Conservation (phyloP, 257 asterid genomes). For the Gardenia jasminoides region DNA sequence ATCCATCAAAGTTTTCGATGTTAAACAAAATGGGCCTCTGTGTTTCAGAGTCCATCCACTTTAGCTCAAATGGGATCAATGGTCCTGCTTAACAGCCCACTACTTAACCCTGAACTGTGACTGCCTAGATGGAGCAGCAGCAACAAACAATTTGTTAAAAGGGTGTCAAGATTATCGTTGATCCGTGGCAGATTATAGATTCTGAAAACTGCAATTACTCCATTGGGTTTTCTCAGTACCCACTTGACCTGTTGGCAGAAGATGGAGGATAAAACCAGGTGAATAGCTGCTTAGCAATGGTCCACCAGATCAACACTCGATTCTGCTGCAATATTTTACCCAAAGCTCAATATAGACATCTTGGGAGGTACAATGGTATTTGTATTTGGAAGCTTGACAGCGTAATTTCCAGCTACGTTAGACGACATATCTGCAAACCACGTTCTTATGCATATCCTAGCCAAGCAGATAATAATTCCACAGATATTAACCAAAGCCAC, state of each 20-base stretch:
- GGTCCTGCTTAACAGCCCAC: too few relatives aligned
- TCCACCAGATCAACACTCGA: constrained; percentile 52
- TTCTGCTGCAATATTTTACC: constrained; percentile 30
- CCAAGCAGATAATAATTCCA: constrained; percentile 39
- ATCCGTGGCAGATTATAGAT: constrained; percentile 54
- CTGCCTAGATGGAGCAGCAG: constrained; percentile 30
- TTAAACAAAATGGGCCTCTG: constrained; percentile 55
- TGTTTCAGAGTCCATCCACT: constrained; percentile 47
- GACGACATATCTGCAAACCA: constrained; percentile 51
- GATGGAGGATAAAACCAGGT: constrained; percentile 68
- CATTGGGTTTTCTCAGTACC: constrained; percentile 58
- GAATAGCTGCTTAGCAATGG: constrained; percentile 68
- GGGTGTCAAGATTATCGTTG: constrained; percentile 37
- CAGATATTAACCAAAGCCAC: background rate
- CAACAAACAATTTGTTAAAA: constrained; percentile 29
- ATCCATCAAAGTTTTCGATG: constrained; percentile 50
- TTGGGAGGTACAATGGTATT: constrained; percentile 50
- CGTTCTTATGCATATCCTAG: constrained; percentile 47
- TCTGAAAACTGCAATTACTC: constrained; percentile 78
- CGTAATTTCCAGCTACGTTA: constrained; percentile 58
- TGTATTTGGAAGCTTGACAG: constrained; percentile 52
- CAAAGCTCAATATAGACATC: constrained; percentile 50
- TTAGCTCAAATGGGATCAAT: constrained; percentile 64
- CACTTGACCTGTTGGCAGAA: constrained; percentile 53
- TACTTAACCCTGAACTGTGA: constrained; percentile 31